phyloP scores from a whole-genome alignment of 1,284 basidiomycete genomes.

The Moniliella sp. region DNA sequence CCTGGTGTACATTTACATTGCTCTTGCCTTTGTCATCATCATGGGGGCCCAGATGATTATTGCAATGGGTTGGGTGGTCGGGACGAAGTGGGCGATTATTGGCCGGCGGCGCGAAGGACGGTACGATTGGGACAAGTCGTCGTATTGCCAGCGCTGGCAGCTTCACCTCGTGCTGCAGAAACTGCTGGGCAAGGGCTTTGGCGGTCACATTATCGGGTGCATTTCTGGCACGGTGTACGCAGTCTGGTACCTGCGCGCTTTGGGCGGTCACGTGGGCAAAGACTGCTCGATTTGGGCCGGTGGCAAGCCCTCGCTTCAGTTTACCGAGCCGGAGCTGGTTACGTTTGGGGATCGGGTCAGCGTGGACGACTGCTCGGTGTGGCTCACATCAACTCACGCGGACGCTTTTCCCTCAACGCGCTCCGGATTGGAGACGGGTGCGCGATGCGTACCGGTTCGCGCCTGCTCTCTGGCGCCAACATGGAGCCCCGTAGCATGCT shows the following conservation, averaged over 20 bases:
- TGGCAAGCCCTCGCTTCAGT: slow-evolving; percentile 29
- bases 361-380: slow-evolving; percentile 33
- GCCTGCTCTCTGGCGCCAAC: slow-evolving; percentile 26
- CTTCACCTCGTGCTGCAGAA: slow-evolving; percentile 25
- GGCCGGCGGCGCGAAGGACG: slow-evolving; percentile 29
- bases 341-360: slow-evolving; percentile 28
- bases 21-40: slow-evolving; percentile 23
- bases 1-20: slow-evolving; percentile 24
- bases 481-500: slow-evolving; percentile 33
- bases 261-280: slow-evolving; percentile 25
- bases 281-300: slow-evolving; percentile 31
- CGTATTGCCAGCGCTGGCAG: slow-evolving; percentile 33
- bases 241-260: slow-evolving; percentile 29
- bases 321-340: slow-evolving; percentile 32
- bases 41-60: slow-evolving; percentile 19
- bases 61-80: slow-evolving; percentile 27
- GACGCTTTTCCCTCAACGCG: slow-evolving; percentile 30
- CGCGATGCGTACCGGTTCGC: slow-evolving; percentile 29
- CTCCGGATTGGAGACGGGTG: slow-evolving; percentile 28
- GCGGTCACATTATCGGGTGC: slow-evolving; percentile 26
- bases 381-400: slow-evolving; percentile 33
- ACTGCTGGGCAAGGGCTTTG: slow-evolving; percentile 22
- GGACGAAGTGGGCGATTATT: slow-evolving; percentile 31
- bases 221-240: slow-evolving; percentile 25
- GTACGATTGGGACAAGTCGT: slow-evolving; percentile 34